A percentile compares a stretch with the other conserved stretches of the same genome.
Evolutionary conservation across 257 asterid genomes (phyloP).

Genomic region (Agastache rugosa): DNA sequence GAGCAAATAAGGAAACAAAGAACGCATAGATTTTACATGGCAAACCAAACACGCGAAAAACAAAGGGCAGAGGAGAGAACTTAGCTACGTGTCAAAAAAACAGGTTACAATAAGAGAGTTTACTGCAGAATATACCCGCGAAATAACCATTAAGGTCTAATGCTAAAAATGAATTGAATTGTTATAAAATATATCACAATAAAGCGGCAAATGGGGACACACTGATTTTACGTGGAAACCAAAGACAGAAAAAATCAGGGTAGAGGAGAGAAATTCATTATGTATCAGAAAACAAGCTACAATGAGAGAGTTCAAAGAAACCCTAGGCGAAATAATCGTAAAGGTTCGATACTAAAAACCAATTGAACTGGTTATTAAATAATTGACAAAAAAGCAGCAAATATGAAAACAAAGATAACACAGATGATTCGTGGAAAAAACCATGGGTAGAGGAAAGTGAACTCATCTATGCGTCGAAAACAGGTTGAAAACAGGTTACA

Average conservation of each 20-base stretch:
- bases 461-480: not conserved
- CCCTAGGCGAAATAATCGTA: too few species aligned
- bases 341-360: slow-evolving; percentile 9
- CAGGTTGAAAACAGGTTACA: not conserved
- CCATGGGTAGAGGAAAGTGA: not conserved
- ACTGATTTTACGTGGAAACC: too few species aligned
- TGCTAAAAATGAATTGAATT: too few species aligned
- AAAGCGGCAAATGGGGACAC: too few species aligned
- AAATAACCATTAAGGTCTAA: too few species aligned
- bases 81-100: not conserved
- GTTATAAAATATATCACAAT: too few species aligned
- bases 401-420: not conserved
- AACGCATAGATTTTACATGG: not conserved
- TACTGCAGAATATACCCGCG: too few species aligned
- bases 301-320: too few species aligned
- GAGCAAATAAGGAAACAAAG: not conserved
- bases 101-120: too few species aligned
- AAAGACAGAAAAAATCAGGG: too few species aligned
- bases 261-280: too few species aligned
- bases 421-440: not conserved
- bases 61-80: not conserved
- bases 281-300: too few species aligned
- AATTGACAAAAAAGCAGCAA: not conserved
- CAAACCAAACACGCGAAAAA: not conserved
- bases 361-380: not conserved